Evolutionary conservation across 2,329 filamentous ascomycete genomes (phyloP).

Genomic region (Cercospora sp.): DNA sequence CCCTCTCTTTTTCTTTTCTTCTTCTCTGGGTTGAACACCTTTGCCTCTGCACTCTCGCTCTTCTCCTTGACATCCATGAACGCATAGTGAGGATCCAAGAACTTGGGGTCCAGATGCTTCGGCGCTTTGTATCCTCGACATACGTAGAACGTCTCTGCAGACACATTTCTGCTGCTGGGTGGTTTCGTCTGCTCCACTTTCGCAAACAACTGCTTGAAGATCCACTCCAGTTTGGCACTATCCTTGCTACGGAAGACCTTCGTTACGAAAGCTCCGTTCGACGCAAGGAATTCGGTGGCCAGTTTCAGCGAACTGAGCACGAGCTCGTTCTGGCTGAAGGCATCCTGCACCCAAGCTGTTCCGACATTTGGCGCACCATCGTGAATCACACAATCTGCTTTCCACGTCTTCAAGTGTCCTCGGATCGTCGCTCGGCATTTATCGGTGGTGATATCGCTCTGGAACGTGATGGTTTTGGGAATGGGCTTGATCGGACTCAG

Average conservation of each 20-base stretch:
- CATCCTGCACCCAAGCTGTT: slow-evolving; percentile 97
- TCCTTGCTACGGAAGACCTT: slow-evolving; percentile 98
- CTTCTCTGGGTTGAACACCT: slow-evolving; percentile 94
- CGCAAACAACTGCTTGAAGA: slow-evolving; percentile 92
- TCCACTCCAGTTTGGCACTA: slow-evolving; percentile 94
- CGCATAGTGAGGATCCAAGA: slow-evolving; percentile 83
- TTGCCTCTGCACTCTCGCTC: slow-evolving; percentile 92
- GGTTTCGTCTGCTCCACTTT: slow-evolving; percentile 98
- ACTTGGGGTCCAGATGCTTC: slow-evolving; percentile 87
- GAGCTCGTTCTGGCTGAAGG: slow-evolving; percentile 94
- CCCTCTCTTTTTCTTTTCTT: slow-evolving; percentile 98
- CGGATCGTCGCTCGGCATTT: slow-evolving; percentile 90
- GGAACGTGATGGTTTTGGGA: slow-evolving; percentile 89
- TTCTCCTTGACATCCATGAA: slow-evolving; percentile 88
- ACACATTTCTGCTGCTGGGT: slow-evolving; percentile 91
- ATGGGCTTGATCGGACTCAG: slow-evolving; percentile 94
- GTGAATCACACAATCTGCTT: slow-evolving; percentile 92
- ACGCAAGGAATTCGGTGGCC: slow-evolving; percentile 86
- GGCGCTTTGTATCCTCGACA: slow-evolving; percentile 94
- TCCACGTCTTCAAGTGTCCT: slow-evolving; percentile 90
- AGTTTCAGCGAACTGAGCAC: slow-evolving; percentile 88
- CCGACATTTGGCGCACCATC: slow-evolving; percentile 97
- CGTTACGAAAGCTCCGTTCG: slow-evolving; percentile 91
- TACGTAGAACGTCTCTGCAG: slow-evolving; percentile 97
- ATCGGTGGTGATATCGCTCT: slow-evolving; percentile 96